Percentiles rank a stretch among this genome's conserved stretches.
Evolutionary conservation across 75 land plant species (phyloP).

Genomic region (Sequoia sempervirens): DNA sequence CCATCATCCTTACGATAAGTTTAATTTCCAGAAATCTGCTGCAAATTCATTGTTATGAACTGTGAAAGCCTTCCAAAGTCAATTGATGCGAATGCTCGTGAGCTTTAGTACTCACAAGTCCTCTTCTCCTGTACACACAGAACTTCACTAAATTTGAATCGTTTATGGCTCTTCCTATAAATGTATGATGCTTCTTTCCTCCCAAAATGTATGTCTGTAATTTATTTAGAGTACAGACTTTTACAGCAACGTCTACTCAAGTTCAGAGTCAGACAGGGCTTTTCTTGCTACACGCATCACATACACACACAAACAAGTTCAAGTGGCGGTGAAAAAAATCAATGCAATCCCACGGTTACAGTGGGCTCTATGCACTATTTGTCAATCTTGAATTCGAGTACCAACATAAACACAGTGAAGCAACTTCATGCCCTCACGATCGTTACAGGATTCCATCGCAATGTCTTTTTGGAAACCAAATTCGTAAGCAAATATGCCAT

Average conservation of each 20-base stretch:
- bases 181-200: not conserved
- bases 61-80: no score
- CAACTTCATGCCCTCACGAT: slow-evolving; percentile 44
- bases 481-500: slow-evolving; percentile 50
- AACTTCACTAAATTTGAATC: no score
- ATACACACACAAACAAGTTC: not conserved
- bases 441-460: slow-evolving; percentile 33
- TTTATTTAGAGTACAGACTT: not conserved
- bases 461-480: slow-evolving; percentile 41
- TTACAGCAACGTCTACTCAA: not conserved
- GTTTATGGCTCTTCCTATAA: not conserved
- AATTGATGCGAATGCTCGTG: no score
- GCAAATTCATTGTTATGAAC: no score
- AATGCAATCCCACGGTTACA: not conserved
- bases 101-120: no score
- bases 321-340: not conserved
- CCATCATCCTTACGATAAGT: no score
- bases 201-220: not conserved
- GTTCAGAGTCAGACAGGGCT: not conserved
- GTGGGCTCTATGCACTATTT: not conserved
- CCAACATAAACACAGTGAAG: slow-evolving; percentile 4
- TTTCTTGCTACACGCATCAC: not conserved
- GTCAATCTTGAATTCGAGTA: not conserved
- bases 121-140: no score
- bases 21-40: no score